These are phyloP conservation scores for Chaetoscypha palmicola DNA, from an alignment of 2,329 filamentous ascomycete species.

Conservation along the genomic window DNA sequence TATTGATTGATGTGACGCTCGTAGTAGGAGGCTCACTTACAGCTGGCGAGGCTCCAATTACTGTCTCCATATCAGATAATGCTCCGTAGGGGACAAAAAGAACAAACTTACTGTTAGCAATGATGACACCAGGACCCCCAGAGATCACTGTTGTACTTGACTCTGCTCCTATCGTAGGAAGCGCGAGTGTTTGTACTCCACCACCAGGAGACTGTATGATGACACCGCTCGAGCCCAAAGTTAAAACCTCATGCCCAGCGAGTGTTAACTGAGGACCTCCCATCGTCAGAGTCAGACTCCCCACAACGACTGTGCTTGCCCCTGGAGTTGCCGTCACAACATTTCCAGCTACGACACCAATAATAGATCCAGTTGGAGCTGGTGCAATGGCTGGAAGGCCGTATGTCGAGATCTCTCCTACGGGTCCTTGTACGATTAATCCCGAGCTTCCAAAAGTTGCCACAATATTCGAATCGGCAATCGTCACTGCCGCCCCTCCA, in stretches of 20 bases:
- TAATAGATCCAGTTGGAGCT: background rate
- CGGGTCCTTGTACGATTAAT: slow-evolving; percentile 4
- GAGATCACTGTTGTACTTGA: background rate
- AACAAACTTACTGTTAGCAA: slow-evolving; percentile 8
- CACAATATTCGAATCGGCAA: background rate
- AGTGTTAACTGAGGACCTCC: slow-evolving; percentile 8
- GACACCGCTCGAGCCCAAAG: slow-evolving; percentile 8
- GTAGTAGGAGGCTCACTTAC: background rate
- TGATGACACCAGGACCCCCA: background rate
- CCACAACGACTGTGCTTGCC: slow-evolving; percentile 5
- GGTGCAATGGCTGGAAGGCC: slow-evolving; percentile 4
- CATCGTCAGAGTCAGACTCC: slow-evolving; percentile 5
- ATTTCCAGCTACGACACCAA: slow-evolving; percentile 5
- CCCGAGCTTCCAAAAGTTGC: slow-evolving; percentile 7
- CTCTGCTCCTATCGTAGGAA: background rate
- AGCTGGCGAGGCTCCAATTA: slow-evolving; percentile 2
- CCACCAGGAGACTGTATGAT: slow-evolving; percentile 9
- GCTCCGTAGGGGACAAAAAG: background rate
- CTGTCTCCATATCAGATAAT: background rate
- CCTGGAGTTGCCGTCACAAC: slow-evolving; percentile 4
- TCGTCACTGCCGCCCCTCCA: slow-evolving; percentile 5
- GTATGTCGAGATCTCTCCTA: slow-evolving; percentile 1
- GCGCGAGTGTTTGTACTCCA: slow-evolving; percentile 6
- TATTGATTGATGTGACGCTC: background rate
- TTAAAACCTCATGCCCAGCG: slow-evolving; percentile 5